Conservation (phyloP, 225 moss, liverwort and hornwort species). For the Ulota crispa region DNA sequence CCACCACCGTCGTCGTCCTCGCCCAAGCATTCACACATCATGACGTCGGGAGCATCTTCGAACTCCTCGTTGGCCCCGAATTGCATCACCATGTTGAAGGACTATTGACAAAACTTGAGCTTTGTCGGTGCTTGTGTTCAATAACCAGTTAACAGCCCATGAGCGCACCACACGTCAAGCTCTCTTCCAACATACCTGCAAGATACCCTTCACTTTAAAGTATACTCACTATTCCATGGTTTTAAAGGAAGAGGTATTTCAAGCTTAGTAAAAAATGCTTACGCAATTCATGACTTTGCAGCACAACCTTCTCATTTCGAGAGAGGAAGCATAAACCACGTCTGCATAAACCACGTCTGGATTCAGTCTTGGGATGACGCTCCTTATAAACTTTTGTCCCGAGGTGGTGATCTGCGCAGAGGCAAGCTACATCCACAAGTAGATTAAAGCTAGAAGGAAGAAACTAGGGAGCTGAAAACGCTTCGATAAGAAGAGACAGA, state of each 20-base stretch:
- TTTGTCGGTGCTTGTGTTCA: neutral
- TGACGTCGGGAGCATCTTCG: neutral
- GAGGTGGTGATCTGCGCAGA: neutral
- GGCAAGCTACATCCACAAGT: neutral
- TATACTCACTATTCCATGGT: neutral
- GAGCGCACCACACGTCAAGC: neutral
- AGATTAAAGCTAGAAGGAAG: neutral
- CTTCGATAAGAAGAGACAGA: slow-evolving; percentile 26
- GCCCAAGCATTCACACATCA: slow-evolving; percentile 13
- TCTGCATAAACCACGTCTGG: neutral
- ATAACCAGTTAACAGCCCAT: neutral
- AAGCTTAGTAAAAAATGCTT: neutral
- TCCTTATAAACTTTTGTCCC: neutral
- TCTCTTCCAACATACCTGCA: neutral
- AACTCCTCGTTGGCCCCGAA: slow-evolving; percentile 6
- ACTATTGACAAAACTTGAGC: neutral
- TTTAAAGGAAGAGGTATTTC: neutral
- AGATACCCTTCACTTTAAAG: neutral
- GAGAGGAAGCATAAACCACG: neutral
- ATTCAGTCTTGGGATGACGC: neutral
- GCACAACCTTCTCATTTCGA: neutral
- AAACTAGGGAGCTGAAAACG: neutral
- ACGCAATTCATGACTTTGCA: neutral
- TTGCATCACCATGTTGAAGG: slow-evolving; percentile 19
- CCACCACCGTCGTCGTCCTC: neutral